Evolutionary conservation across 345 rosid species (phyloP), one percentile per base, ranked within the genome.

Genomic region (Limnanthes douglasii): DNA sequence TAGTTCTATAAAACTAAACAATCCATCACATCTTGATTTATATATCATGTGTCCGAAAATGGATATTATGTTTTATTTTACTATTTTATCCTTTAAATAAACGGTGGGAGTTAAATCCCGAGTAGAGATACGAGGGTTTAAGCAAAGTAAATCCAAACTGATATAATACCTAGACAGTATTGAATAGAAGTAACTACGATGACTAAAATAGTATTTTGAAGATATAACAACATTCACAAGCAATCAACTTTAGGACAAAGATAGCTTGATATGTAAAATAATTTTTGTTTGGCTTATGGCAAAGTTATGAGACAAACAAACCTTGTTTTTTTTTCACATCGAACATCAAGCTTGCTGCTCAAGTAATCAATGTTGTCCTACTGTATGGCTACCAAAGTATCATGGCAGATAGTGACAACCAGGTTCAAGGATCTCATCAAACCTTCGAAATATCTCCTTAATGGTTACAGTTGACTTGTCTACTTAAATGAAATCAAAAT

Each of bases 271-370:
- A n/a, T n/a, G n/a, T n/a, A n/a, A n/a, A n/a, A n/a, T n/a, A n/a
- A n/a, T n/a, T n/a, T n/a, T n/a, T n/a, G n/a, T n/a, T n/a, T n/a
- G n/a, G n/a, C n/a, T n/a, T n/a, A n/a, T n/a, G n/a, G n/a, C n/a
- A n/a, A n/a, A n/a, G n/a, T n/a, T n/a, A n/a, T n/a, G n/a, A n/a
- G n/a, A n/a, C n/a, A n/a, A n/a, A n/a, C n/a, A n/a, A n/a, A n/a
- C 85, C 72, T 80, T 18, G 96, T 76, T 64, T 85, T 80, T 20
- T 93, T 85, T 70, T 85, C 96, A 20, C 93, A 80, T 23, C 72
- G 71, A 29, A 80, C 93, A 60, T 85, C 93, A 33, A 80, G 57
- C 66, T n/a, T 75, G 86, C 43, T 80, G 86, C 43, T 75, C 66
- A 39, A 86, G 86, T 26, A 80, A 46, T 0, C 86, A 51, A 30